phyloP scores from a whole-genome alignment of 768 basidiomycete genomes.

The Mycena vitilis region DNA sequence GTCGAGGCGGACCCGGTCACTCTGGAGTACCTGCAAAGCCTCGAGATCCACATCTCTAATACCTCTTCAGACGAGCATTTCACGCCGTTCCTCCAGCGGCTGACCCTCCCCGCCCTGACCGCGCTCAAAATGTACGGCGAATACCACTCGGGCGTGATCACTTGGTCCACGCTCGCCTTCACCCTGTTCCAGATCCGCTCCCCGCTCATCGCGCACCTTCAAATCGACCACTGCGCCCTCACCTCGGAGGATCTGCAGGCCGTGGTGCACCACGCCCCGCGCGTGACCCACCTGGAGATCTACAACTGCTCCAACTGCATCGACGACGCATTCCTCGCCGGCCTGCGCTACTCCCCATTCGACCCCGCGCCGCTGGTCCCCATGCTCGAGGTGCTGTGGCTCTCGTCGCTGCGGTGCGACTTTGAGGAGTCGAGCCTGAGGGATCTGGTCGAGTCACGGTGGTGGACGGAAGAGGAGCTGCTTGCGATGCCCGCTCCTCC shows the following conservation, averaged over 20 bases:
- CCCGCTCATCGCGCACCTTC: conserved; percentile 24
- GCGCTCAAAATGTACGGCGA: conserved; percentile 26
- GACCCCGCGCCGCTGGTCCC: conserved; percentile 19
- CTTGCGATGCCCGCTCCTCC: conserved; percentile 23
- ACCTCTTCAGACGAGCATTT: conserved; percentile 29
- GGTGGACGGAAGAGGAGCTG: conserved; percentile 30
- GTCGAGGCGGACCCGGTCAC: conserved; percentile 13
- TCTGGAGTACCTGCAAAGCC: conserved; percentile 7
- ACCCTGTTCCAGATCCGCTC: conserved; percentile 27
- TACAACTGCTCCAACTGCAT: conserved; percentile 31
- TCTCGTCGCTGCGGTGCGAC: conserved; percentile 25
- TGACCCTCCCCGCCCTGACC: conserved; percentile 25
- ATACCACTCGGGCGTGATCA: conserved; percentile 31
- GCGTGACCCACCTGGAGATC: conserved; percentile 17
- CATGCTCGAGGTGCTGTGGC: conserved; percentile 29
- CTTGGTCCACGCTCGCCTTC: conserved; percentile 24
- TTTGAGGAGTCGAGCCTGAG: conserved; percentile 27
- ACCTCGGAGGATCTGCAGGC: conserved; percentile 30
- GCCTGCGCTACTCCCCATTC: conserved; percentile 13
- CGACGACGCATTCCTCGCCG: conserved; percentile 25
- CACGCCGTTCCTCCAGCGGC: conserved; percentile 27
- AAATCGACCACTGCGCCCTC: conserved; percentile 32
- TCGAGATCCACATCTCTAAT: conserved; percentile 29
- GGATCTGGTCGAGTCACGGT: conserved; percentile 31
- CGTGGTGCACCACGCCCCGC: conserved; percentile 17